These are phyloP conservation scores for Balansia obtecta DNA, from an alignment of 2,329 filamentous ascomycete species.

Conservation along the genomic window DNA sequence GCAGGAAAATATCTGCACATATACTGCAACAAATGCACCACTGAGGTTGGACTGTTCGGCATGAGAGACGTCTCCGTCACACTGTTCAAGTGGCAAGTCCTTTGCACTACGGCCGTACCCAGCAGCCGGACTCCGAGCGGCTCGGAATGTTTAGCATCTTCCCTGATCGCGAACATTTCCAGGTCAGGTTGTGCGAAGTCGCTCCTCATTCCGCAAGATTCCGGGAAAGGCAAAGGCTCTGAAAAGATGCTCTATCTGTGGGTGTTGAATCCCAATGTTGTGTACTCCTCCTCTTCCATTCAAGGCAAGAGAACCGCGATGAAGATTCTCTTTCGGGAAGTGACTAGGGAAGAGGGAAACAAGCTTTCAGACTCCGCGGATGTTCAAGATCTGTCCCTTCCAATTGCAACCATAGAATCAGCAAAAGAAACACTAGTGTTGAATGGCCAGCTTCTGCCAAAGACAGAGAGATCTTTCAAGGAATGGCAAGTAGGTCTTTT, in stretches of 20 bases:
- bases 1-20: conserved; percentile 24
- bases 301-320: conserved; percentile 26
- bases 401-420: conserved; percentile 33
- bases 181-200: conserved; percentile 47
- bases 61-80: conserved; percentile 31
- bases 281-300: conserved; percentile 32
- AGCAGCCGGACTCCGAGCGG: conserved; percentile 23
- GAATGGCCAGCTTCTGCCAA: conserved; percentile 41
- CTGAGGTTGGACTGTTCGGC: conserved; percentile 36
- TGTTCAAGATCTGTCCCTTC: conserved; percentile 47
- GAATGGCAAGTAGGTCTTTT: conserved; percentile 58
- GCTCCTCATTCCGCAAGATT: conserved; percentile 29
- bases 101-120: conserved; percentile 23
- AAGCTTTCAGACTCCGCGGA: conserved; percentile 37
- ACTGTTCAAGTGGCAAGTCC: conserved; percentile 46
- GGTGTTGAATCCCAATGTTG: conserved; percentile 43
- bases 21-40: conserved; percentile 32
- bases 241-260: conserved; percentile 33
- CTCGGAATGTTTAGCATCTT: conserved; percentile 39
- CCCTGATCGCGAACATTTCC: conserved; percentile 38
- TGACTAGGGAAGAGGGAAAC: conserved; percentile 31
- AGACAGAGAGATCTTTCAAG: conserved; percentile 42
- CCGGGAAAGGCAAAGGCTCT: conserved; percentile 2
- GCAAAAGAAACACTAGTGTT: conserved; percentile 30
- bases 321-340: conserved; percentile 39